These are phyloP conservation scores for Penicillium flavigenum DNA, from an alignment of 495 filamentous ascomycete species.

Conservation along the genomic window DNA sequence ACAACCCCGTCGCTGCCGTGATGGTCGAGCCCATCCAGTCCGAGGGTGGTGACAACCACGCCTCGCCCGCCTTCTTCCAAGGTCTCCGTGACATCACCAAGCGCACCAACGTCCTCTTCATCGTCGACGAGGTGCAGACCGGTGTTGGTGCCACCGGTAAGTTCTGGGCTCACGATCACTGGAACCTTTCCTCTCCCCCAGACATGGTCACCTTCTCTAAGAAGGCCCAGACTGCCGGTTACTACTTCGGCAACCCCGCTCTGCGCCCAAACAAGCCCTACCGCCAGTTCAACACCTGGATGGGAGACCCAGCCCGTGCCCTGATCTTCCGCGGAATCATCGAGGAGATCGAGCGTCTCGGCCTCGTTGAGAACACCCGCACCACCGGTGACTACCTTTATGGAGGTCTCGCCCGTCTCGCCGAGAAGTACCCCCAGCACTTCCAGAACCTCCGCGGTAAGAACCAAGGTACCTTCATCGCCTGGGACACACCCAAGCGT, in stretches of 20 bases:
- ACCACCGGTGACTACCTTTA: constrained; percentile 83
- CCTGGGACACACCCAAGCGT: constrained; percentile 84
- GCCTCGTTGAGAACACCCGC: constrained; percentile 79
- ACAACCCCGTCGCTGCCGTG: constrained; percentile 84
- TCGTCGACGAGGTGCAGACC: constrained; percentile 98
- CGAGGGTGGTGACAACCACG: constrained; percentile 98
- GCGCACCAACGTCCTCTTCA: constrained; percentile 83
- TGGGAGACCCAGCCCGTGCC: constrained; percentile 92
- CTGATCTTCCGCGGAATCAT: constrained; percentile 92
- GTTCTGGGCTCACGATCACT: constrained; percentile 99
- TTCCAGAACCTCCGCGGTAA: constrained; percentile 90
- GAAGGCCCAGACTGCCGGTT: constrained; percentile 97
- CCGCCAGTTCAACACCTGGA: constrained; percentile 99
- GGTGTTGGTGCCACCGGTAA: constrained; percentile 89
- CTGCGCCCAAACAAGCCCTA: constrained; percentile 98
- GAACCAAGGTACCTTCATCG: constrained; percentile 94
- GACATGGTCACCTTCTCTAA: constrained; percentile 99
- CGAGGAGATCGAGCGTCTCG: constrained; percentile 77
- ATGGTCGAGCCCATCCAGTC: constrained; percentile 96
- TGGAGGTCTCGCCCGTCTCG: constrained; percentile 64
- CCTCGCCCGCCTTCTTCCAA: constrained; percentile 87
- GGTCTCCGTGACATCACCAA: constrained; percentile 83
- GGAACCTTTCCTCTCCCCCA: constrained; percentile 78
- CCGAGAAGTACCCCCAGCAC: constrained; percentile 74
- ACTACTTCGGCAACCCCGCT: constrained; percentile 86